A percentile compares a stretch with the other conserved stretches of the same genome.
These are phyloP conservation scores for Piloderma croceum DNA, from an alignment of 768 basidiomycete genomes.

Conservation along the genomic window DNA sequence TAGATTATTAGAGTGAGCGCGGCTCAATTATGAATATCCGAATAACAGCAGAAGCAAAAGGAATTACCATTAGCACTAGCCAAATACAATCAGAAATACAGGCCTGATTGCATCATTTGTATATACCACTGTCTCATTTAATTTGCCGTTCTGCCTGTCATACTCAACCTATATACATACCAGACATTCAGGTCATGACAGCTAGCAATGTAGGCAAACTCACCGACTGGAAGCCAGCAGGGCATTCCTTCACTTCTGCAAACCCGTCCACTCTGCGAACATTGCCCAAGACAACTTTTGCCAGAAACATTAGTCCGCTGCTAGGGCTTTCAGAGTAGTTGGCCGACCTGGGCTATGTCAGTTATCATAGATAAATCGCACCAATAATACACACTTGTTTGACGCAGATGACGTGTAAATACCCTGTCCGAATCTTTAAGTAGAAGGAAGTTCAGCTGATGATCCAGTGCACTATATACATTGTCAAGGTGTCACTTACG, in stretches of 20 bases:
- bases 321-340: slow-evolving; percentile 2
- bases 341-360: background rate
- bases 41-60: no score
- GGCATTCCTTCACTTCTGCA: slow-evolving; percentile 2
- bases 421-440: background rate
- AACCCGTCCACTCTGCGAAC: slow-evolving; percentile 1
- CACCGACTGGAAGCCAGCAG: slow-evolving; percentile 7
- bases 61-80: no score
- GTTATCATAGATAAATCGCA: background rate
- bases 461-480: slow-evolving; percentile 1
- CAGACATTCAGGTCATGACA: background rate
- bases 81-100: slow-evolving; percentile 10
- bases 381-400: slow-evolving; percentile 6
- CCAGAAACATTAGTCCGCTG: slow-evolving; percentile 5
- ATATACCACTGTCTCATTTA: slow-evolving; percentile 9
- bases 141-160: slow-evolving; percentile 2
- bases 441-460: background rate
- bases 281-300: slow-evolving; percentile 7
- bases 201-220: background rate
- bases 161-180: slow-evolving; percentile 4
- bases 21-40: no score
- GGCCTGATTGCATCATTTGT: slow-evolving; percentile 6
- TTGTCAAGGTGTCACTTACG: slow-evolving; percentile 2
- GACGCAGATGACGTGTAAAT: no score
- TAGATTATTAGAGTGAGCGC: no score